phyloP scores from a whole-genome alignment of 805 yeast genomes.

The Candida montana region DNA sequence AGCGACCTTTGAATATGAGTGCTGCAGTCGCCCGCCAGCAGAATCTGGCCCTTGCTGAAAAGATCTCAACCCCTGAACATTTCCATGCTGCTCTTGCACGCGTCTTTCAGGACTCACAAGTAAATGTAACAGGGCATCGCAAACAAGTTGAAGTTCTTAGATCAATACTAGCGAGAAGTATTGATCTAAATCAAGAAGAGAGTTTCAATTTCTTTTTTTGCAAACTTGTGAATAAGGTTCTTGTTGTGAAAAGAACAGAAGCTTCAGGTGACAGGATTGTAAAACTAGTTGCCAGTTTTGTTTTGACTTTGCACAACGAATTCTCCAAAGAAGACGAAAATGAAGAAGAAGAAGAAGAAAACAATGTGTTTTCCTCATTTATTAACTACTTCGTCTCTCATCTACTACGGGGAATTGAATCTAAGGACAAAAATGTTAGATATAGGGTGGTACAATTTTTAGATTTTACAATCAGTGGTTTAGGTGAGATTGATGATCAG shows the following conservation, averaged over 20 bases:
- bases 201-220: slow-evolving; percentile 58
- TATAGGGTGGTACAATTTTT: slow-evolving; percentile 73
- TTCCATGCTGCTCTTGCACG: slow-evolving; percentile 49
- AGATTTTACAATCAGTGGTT: slow-evolving; percentile 62
- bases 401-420: slow-evolving; percentile 70
- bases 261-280: slow-evolving; percentile 70
- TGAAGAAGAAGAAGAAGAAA: slow-evolving; percentile 29
- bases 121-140: slow-evolving; percentile 67
- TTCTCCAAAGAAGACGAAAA: slow-evolving; percentile 22
- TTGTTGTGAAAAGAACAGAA: slow-evolving; percentile 67
- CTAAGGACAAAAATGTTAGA: slow-evolving; percentile 71
- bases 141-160: slow-evolving; percentile 62
- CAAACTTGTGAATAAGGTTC: slow-evolving; percentile 54
- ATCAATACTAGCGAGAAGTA: slow-evolving; percentile 52
- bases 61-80: slow-evolving; percentile 29
- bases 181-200: slow-evolving; percentile 45
- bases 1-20: slow-evolving; percentile 6
- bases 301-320: slow-evolving; percentile 38
- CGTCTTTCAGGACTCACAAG: slow-evolving; percentile 77
- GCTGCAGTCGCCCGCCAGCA: slow-evolving; percentile 17
- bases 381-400: slow-evolving; percentile 59
- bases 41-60: slow-evolving; percentile 7
- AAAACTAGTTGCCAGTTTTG: slow-evolving; percentile 56
- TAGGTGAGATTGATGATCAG: slow-evolving; percentile 72
- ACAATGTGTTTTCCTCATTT: slow-evolving; percentile 42